Base-by-base conservation (phyloP, 345 rosid genomes). In the Camelina neglecta region DNA sequence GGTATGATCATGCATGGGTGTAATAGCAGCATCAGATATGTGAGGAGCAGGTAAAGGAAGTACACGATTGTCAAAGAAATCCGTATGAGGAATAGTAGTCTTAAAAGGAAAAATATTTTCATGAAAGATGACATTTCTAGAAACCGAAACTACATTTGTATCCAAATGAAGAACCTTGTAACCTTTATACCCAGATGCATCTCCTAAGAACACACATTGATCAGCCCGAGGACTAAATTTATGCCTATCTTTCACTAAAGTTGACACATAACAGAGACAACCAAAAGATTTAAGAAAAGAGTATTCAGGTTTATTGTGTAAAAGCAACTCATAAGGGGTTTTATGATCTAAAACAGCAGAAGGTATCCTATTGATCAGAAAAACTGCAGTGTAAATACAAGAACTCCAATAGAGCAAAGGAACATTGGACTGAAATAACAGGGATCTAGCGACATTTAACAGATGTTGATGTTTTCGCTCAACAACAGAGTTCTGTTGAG, bases 311-410 rank as follows among this genome's bases (percentile, higher is more conserved):
- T 4, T 1, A 1, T 8, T 36, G 0, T 44, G 12, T 4, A 5
- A 0, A 3, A 44, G n/a, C 0, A 44, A 0, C 4, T 44, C 16
- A 44, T 12, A 44, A 1, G 48, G 48, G 0, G 48, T 0, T 1
- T 4, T 1, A 0, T 44, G 4, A 1, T 44, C 1, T 0, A 44
- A 5, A 1, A 44, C 0, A 13, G 4, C 1, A 4, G 48, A 44
- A 3, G 48, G n/a, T 1, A 11, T 4, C 4, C 48, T 12, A 44
- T 44, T 44, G 0, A 44, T 44, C 1, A 44, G n/a, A 12, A 44
- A 44, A 4, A 44, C 16, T 4, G n/a, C 49, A 4, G 49, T 44
- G 0, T 13, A 0, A 1, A 44, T 1, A 4, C 49, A 44, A 44
- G 13, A n/a, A 44, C 49, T 44, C 49, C 49, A 44, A 4, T 44